phyloP scores from a whole-genome alignment of 768 basidiomycete species.

The Ramaria rubella region DNA sequence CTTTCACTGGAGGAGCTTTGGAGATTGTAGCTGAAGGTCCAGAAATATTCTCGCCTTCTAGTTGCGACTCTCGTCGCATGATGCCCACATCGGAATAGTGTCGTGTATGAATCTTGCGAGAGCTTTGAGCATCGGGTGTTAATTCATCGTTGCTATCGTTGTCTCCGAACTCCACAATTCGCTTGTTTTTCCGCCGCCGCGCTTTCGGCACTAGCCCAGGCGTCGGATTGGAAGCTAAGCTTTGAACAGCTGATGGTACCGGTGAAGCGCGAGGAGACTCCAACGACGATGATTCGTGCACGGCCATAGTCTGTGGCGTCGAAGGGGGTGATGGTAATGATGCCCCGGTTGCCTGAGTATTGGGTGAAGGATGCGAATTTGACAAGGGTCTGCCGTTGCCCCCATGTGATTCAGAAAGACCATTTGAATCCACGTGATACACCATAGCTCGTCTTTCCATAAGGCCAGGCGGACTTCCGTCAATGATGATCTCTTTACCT shows the following conservation, averaged over 20 bases:
- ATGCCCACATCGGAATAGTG: neutral
- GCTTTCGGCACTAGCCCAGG: constrained; percentile 44
- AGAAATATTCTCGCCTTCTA: neutral
- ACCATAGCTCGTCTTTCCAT: constrained; percentile 54
- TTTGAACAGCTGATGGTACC: constrained; percentile 20
- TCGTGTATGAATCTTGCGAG: neutral
- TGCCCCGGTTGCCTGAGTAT: constrained; percentile 46
- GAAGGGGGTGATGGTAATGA: constrained; percentile 13
- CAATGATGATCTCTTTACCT: constrained; percentile 69
- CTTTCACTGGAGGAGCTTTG: neutral
- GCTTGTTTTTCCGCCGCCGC: constrained; percentile 57
- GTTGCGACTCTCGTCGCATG: neutral
- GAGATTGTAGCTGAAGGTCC: neutral
- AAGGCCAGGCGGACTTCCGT: constrained; percentile 63
- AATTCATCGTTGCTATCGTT: constrained; percentile 24
- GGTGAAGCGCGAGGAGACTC: constrained; percentile 19
- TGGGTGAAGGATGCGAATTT: constrained; percentile 50
- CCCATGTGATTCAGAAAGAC: constrained; percentile 23
- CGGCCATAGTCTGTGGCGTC: neutral
- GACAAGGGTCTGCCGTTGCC: constrained; percentile 45
- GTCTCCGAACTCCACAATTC: constrained; percentile 71
- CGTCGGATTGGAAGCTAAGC: constrained; percentile 28
- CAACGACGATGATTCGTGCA: constrained; percentile 12
- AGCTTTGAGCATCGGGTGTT: neutral
- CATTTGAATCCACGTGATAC: constrained; percentile 36